A percentile compares a stretch with the other conserved stretches of the same genome.
Conservation (phyloP, 2,329 filamentous ascomycete species). For the Penicillium sp. region DNA sequence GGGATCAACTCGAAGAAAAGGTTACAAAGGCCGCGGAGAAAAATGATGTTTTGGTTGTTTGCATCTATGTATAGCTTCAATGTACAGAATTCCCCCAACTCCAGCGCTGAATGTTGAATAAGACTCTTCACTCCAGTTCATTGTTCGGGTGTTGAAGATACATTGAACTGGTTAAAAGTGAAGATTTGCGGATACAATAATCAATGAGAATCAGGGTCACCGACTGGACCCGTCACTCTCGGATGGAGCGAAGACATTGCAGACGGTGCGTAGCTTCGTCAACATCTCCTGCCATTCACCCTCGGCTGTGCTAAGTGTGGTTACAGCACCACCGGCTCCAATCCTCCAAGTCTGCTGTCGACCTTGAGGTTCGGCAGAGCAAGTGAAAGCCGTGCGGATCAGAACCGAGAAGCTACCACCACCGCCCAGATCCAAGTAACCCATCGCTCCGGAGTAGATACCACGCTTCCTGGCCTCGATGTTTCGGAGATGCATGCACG, state of each 20-base stretch:
- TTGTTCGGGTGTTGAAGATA: conserved; percentile 29
- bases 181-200: conserved; percentile 2
- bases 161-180: conserved; percentile 2
- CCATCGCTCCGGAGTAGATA: conserved; percentile 82
- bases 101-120: conserved; percentile 34
- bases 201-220: neutral
- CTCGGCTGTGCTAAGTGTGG: conserved; percentile 70
- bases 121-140: conserved; percentile 12
- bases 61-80: conserved; percentile 13
- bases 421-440: conserved; percentile 82
- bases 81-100: conserved; percentile 8
- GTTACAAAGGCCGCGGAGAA: conserved; percentile 1
- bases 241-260: conserved; percentile 38
- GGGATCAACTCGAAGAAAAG: neutral
- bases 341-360: conserved; percentile 61
- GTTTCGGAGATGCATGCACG: conserved; percentile 71
- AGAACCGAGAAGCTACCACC: conserved; percentile 87
- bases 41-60: conserved; percentile 29
- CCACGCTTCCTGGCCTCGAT: conserved; percentile 65
- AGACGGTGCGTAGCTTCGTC: conserved; percentile 57
- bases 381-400: conserved; percentile 70
- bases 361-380: conserved; percentile 19
- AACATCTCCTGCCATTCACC: conserved; percentile 91
- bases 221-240: neutral
- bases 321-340: conserved; percentile 87